These are phyloP conservation scores for Fusarium citri DNA, from an alignment of 2,329 filamentous ascomycete genomes.

Conservation along the genomic window DNA sequence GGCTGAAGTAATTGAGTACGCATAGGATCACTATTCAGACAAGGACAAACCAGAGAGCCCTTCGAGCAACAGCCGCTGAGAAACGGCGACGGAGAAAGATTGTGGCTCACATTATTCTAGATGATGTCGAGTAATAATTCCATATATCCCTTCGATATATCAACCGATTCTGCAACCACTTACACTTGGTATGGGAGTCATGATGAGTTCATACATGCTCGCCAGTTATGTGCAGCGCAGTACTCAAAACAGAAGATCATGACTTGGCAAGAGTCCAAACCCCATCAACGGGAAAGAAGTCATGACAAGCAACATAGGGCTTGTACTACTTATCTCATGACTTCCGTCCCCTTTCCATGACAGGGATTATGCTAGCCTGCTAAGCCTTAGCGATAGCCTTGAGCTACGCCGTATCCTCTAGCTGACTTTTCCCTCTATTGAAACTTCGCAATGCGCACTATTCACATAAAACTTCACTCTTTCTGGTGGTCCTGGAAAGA, in stretches of 20 bases:
- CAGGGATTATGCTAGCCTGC: not conserved
- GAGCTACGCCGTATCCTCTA: not conserved
- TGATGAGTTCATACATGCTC: not conserved
- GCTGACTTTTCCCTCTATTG: not conserved
- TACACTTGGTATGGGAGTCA: not conserved
- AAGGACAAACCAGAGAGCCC: not conserved
- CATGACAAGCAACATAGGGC: not conserved
- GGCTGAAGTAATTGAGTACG: not conserved
- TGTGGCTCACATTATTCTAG: not conserved
- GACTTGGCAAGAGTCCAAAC: not conserved
- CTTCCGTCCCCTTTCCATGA: not conserved
- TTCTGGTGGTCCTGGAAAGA: not conserved
- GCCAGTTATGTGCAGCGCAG: not conserved
- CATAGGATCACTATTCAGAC: not conserved
- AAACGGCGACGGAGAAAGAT: not conserved
- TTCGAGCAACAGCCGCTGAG: not conserved
- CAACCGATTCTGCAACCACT: not conserved
- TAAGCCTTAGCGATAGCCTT: not conserved
- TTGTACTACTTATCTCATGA: not conserved
- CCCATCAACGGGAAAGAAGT: not conserved
- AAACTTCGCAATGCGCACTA: not conserved
- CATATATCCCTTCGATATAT: not conserved
- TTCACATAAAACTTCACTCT: not conserved
- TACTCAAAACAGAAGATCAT: not conserved
- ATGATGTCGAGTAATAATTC: not conserved